Conservation (phyloP, 352 stramenopile species). For the Plasmopara muralis region DNA sequence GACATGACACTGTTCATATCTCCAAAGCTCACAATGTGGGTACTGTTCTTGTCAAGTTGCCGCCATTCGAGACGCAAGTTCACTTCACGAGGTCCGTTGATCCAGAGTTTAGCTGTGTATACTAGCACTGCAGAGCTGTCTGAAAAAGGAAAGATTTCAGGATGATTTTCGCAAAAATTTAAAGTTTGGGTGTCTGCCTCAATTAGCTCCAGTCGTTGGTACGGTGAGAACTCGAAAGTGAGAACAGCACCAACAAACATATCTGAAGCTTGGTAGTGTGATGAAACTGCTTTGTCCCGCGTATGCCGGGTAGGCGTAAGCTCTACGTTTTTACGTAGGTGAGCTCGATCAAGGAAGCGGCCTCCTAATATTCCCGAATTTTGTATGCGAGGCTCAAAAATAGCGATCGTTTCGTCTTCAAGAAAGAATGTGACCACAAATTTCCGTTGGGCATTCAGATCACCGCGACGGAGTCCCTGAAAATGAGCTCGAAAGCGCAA, state of each 20-base stretch:
- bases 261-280: slow-evolving; percentile 42
- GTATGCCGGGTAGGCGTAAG: slow-evolving; percentile 25
- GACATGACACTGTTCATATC: slow-evolving; percentile 24
- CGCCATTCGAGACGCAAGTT: too few relatives aligned
- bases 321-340: too few relatives aligned
- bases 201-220: slow-evolving; percentile 62
- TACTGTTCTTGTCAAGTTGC: slow-evolving; percentile 14
- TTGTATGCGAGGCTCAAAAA: too few relatives aligned
- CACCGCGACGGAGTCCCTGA: slow-evolving; percentile 22
- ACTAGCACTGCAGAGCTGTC: too few relatives aligned
- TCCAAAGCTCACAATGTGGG: slow-evolving; percentile 16
- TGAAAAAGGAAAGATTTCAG: slow-evolving; percentile 36
- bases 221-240: slow-evolving; percentile 60
- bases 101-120: too few relatives aligned
- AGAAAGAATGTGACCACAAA: slow-evolving; percentile 77
- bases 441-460: slow-evolving; percentile 42
- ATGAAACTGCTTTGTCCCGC: slow-evolving; percentile 3
- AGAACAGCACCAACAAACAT: slow-evolving; percentile 71
- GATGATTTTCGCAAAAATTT: slow-evolving; percentile 66
- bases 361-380: too few relatives aligned
- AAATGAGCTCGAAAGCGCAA: slow-evolving; percentile 38
- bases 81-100: too few relatives aligned
- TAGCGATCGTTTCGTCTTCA: too few relatives aligned
- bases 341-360: too few relatives aligned
- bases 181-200: slow-evolving; percentile 72